A percentile compares a stretch with the other conserved stretches of the same genome.
These are phyloP conservation scores for Candida bentonensis DNA, from an alignment of 805 yeast genomes.

Conservation along the genomic window DNA sequence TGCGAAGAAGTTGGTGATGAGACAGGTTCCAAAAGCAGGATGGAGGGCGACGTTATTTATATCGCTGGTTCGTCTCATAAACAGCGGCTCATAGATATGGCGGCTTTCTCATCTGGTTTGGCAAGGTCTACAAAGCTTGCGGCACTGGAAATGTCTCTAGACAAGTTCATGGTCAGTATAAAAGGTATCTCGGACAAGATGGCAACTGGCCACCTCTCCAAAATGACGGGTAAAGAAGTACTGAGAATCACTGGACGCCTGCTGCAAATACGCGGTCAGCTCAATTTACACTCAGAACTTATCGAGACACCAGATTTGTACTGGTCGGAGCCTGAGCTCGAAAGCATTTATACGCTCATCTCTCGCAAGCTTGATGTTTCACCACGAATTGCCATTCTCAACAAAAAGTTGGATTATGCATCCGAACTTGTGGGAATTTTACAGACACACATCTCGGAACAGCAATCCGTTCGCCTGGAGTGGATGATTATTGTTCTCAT, in stretches of 20 bases:
- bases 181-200: constrained; percentile 50
- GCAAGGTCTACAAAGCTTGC: constrained; percentile 80
- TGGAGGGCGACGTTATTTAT: constrained; percentile 59
- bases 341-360: constrained; percentile 55
- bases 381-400: constrained; percentile 65
- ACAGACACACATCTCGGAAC: constrained; percentile 59
- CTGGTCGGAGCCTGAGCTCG: constrained; percentile 85
- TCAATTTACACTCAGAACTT: constrained; percentile 74
- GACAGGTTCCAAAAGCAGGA: constrained; percentile 25
- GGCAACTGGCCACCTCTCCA: constrained; percentile 42
- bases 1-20: constrained; percentile 28
- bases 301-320: constrained; percentile 87
- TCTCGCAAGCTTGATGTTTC: constrained; percentile 61
- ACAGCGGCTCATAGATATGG: constrained; percentile 55
- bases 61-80: constrained; percentile 36
- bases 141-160: constrained; percentile 59
- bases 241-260: constrained; percentile 59
- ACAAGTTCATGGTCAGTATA: constrained; percentile 49
- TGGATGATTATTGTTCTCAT: constrained; percentile 80
- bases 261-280: constrained; percentile 62
- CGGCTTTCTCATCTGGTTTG: constrained; percentile 80
- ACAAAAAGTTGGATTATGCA: constrained; percentile 78
- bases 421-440: constrained; percentile 77
- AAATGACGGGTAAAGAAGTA: constrained; percentile 37
- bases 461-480: constrained; percentile 62